phyloP scores from a whole-genome alignment of 208 protist species.

The Leishmania gerbilli region DNA sequence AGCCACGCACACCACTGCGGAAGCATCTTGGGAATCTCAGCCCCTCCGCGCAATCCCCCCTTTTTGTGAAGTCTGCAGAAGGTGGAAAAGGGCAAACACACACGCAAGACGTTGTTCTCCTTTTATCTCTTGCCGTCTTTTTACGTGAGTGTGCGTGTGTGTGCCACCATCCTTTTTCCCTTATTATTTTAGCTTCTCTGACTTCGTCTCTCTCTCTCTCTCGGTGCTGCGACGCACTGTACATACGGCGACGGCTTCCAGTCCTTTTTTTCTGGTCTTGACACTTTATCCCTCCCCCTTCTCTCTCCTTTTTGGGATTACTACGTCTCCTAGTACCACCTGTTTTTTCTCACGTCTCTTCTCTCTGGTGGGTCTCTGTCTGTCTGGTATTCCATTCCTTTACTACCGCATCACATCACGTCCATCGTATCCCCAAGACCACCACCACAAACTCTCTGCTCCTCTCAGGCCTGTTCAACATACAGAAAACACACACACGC shows the following conservation, averaged over 20 bases:
- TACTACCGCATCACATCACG: background rate
- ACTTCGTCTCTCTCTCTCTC: background rate
- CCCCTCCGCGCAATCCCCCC: background rate
- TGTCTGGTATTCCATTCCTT: background rate
- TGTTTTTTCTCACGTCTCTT: background rate
- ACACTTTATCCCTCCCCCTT: background rate
- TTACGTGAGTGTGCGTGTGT: slow-evolving; percentile 4
- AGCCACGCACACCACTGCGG: background rate
- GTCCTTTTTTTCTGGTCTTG: background rate
- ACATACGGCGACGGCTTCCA: slow-evolving; percentile 4
- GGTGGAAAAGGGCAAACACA: background rate
- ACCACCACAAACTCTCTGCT: slow-evolving; percentile 1
- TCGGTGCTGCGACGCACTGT: background rate
- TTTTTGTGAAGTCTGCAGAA: slow-evolving; percentile 1
- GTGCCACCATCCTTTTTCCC: background rate
- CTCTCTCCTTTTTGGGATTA: no score
- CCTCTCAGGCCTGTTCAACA: background rate
- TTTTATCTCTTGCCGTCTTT: background rate
- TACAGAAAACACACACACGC: background rate
- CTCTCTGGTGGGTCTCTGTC: background rate
- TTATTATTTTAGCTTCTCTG: background rate
- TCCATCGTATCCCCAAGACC: background rate
- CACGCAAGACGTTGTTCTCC: background rate
- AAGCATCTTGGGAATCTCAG: background rate
- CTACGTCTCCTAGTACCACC: background rate